Evolutionary conservation across 805 yeast genomes (phyloP).

Genomic region (Lipomyces starkeyi): DNA sequence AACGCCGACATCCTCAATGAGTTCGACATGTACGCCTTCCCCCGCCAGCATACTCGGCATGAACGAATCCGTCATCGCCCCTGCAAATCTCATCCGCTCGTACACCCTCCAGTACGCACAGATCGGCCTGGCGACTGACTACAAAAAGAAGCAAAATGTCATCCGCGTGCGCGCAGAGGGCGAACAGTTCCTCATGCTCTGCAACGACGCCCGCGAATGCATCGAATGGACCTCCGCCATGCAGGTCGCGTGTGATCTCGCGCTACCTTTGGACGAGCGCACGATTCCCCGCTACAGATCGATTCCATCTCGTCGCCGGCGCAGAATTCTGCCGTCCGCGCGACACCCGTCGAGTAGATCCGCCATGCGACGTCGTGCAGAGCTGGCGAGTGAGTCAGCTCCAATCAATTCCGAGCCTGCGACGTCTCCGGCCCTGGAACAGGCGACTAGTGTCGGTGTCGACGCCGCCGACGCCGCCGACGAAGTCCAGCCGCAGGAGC

Average conservation of each 20-base stretch:
- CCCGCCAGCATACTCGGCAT: conserved; percentile 9
- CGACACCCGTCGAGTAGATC: conserved; percentile 27
- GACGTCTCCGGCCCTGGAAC: not conserved
- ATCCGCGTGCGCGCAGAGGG: conserved; percentile 80
- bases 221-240: conserved; percentile 79
- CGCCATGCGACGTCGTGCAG: conserved; percentile 17
- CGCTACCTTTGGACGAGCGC: conserved; percentile 75
- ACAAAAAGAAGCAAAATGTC: conserved; percentile 69
- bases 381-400: not conserved
- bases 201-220: conserved; percentile 65
- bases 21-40: not conserved
- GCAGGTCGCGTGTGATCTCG: conserved; percentile 75
- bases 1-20: conserved; percentile 1
- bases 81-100: conserved; percentile 50
- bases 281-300: conserved; percentile 78
- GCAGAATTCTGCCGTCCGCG: conserved; percentile 42
- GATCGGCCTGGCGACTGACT: conserved; percentile 86
- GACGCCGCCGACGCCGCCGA: conserved; percentile 23
- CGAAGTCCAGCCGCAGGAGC: not conserved
- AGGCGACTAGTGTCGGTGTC: not conserved
- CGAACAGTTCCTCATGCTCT: conserved; percentile 77
- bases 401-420: conserved; percentile 5
- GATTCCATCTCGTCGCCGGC: conserved; percentile 76
- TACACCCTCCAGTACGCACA: conserved; percentile 84
- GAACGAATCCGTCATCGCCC: conserved; percentile 33